Conservation (phyloP, 2,329 filamentous ascomycete species). For the Trichophyton rubrum region DNA sequence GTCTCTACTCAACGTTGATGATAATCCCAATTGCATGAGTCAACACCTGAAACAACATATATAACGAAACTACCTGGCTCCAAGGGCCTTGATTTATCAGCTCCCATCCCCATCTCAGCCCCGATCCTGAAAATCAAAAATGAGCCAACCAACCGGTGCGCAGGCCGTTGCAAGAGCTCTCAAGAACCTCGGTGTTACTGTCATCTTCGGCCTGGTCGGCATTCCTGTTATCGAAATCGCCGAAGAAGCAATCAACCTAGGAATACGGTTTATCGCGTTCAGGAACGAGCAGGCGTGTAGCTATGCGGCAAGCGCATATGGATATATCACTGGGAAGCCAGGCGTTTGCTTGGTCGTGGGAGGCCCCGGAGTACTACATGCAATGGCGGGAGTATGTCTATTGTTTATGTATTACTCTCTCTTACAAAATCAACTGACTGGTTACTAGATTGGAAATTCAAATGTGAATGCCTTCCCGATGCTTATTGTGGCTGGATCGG, state of each 20-base stretch:
- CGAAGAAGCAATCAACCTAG: conserved; percentile 44
- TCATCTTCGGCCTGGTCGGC: conserved; percentile 44
- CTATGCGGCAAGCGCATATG: conserved; percentile 48
- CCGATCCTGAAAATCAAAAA: not conserved
- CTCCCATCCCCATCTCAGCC: too few species aligned
- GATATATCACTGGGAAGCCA: conserved; percentile 44
- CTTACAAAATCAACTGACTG: not conserved
- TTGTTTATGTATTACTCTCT: not conserved
- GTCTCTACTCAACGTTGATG: not conserved
- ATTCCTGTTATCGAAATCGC: conserved; percentile 46
- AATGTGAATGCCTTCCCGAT: conserved; percentile 45
- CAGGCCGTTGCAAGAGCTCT: conserved; percentile 39
- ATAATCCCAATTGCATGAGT: not conserved
- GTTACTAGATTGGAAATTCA: conserved; percentile 36
- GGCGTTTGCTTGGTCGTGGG: conserved; percentile 49
- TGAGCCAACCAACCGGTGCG: conserved; percentile 25
- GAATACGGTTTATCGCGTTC: conserved; percentile 47
- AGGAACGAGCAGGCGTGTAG: conserved; percentile 47
- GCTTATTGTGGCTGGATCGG: conserved; percentile 43
- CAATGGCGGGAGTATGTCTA: conserved; percentile 41
- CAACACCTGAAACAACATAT: not conserved
- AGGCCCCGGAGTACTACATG: conserved; percentile 47
- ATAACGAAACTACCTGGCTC: not conserved
- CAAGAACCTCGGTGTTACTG: conserved; percentile 37
- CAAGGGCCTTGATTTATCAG: not conserved